Base-by-base conservation (phyloP, 2,329 filamentous ascomycete genomes). In the Fusarium sulawesiense region DNA sequence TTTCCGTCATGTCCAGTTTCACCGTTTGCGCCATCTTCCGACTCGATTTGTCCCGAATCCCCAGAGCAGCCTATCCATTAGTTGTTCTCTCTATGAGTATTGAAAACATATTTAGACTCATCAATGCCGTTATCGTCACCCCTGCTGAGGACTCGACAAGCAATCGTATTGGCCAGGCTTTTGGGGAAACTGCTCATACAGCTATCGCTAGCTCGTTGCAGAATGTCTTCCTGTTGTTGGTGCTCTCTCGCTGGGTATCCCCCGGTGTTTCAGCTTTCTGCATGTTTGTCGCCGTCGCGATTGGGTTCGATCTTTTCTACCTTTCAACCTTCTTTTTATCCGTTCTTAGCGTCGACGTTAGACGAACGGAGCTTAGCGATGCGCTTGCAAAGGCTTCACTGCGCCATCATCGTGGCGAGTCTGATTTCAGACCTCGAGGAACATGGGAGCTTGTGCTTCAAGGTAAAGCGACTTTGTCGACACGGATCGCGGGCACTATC, bases 261-360 rank as follows among this genome's bases (percentile, higher is more conserved):
- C 87, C 91, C 0, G 91, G 91, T 49, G 90, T 94, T 6, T 87
- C 89, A 2, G 91, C 90, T 0, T 94, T 94, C 73, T 94, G 92
- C 79, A 87, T 87, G 2, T 95, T 94, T 77, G 89, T 91, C 5
- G 90, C 90, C 4, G 87, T 94, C 54, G 93, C 92, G 2, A 87
- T 93, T 16, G 80, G 92, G 1, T 91, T 94, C 73, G 92, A 95
- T 78, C 91, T 92, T 66, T 89, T 94, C 74, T 94, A 92, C 74
- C 84, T 94, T 23, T 86, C 93, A 10, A 94, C 92, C 0, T 94
- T 94, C 80, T 94, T 95, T 75, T 83, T 94, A 6, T 89, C 92
- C 2, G 91, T 95, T 14, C 82, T 95, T 25, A 94, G 91, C 74
- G 89, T 95, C 45, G 92, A 95, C 77, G 91, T 95, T 12, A 87